Base-by-base conservation (phyloP, 805 yeast genomes). In the Ogataea chonburiensis region DNA sequence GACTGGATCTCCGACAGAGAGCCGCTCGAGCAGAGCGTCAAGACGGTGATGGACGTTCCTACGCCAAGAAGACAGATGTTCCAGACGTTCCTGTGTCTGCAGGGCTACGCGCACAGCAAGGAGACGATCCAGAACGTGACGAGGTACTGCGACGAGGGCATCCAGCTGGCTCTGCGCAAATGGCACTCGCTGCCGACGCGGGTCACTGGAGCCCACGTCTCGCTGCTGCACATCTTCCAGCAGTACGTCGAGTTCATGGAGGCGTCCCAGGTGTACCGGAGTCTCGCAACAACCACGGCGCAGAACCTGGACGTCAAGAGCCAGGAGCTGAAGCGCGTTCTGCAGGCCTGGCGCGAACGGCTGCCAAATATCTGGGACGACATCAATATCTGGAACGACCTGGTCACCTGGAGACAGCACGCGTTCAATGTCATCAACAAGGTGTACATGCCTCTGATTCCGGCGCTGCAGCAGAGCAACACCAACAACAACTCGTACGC, bases 381-480 rank as follows among this genome's bases (percentile, higher is more conserved):
- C 58, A 89, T 93, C 53, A 91, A 88, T 57, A 76, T 89, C 43
- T 93, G 99, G 99, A 89, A 94, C 49, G 99, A 93, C 56, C 66
- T 93, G 42, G 95, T 93, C 4, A 89, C 98, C 0, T 93, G 99
- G 99, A 75, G 99, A 49, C 98, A 93, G 62, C 98, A 93, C 65
- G 97, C 96, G 0, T 93, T 94, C 71, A 89, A 86, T 46, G 96
- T 91, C 17, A 89, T 93, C 50, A 93, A 93, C 68, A 85, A 85
- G 58, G 95, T 86, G 2, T 93, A 93, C 60, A 74, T 89, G 72
- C 98, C 98, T 7, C 72, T 94, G 53, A 83, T 89, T 43, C 95
- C 96, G 1, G 78, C 86, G 2, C 57, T 86, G 22, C 96, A 86
- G 51, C 87, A 83, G 43, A 76, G 79, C 28, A 73, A 66, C 47